Evolutionary conservation across 129 eudicot species (phyloP), one percentile per base, ranked within the genome.

Genomic region (Deinandra increscens): DNA sequence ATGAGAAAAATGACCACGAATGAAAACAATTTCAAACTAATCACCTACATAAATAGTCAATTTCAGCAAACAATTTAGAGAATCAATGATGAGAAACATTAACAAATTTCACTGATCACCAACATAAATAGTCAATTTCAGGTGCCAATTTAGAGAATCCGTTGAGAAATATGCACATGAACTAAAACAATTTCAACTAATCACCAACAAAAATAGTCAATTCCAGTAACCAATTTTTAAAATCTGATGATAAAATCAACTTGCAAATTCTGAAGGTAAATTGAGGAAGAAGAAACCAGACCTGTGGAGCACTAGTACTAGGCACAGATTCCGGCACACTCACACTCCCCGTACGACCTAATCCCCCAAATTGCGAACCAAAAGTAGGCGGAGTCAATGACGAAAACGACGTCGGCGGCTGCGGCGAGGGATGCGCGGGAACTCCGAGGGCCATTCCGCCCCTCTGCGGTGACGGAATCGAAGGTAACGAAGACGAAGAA

Each of bases 361-460:
- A 68, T 42, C 72, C 69, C 18, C 75, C 81, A 41, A 74, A 81
- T n/a, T 72, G 86, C 0, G 75, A 69, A 63, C 42, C 67, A 49
- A 79, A 81, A 19, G 87, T 71, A 8, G 86, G 71, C 9, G 73
- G 72, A n/a, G 49, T 61, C 41, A 80, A 20, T 0, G 83, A 80
- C 5, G 83, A 74, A 55, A 80, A 74, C 5, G 85, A 82, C 6
- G 85, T 45, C 4, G 88, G 72, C 0, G 89, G 84, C 14, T 81
- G 85, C 0, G 86, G 75, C 11, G 75, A 39, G 3, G 84, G 79
- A 36, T 83, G 84, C 1, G 96, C 95, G 3, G 97, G 97, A 20
- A 87, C 91, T 0, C 96, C 96, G 0, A 88, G 81, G 18, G 91
- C 96, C 82, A 85, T 85, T 2, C 96, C 88, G 15, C 91, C 96